Conservation (phyloP, 2,329 filamentous ascomycete species). For the Cordyceps farinosa region DNA sequence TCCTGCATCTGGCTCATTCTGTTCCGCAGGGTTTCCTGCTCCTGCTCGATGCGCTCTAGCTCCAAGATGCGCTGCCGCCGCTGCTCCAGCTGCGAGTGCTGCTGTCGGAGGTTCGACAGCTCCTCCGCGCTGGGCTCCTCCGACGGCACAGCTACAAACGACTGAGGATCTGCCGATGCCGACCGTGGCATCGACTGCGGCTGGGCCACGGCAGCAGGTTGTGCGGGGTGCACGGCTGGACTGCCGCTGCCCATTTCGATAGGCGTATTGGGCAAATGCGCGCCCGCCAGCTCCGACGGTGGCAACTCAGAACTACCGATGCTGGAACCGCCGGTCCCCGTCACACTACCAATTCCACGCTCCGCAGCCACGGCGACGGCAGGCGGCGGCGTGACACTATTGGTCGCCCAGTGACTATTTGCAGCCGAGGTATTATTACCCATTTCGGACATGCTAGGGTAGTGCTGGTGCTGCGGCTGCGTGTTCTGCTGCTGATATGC, state of each 20-base stretch:
- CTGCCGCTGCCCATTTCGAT: constrained; percentile 1
- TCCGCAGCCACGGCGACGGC: neutral
- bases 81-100: constrained; percentile 5
- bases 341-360: neutral
- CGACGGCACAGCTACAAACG: neutral
- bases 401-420: neutral
- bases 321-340: neutral
- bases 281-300: neutral
- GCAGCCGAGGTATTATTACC: neutral
- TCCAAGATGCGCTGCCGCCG: neutral
- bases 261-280: neutral
- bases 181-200: neutral
- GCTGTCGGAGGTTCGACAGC: neutral
- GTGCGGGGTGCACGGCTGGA: neutral
- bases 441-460: neutral
- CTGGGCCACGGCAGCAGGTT: neutral
- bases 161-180: neutral
- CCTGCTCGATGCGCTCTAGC: constrained; percentile 1
- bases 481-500: neutral
- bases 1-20: neutral
- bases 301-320: neutral
- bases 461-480: neutral
- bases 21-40: neutral
- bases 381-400: neutral
- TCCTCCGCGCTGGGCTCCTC: neutral